Base-by-base conservation (phyloP, 257 asterid genomes). In the Paraleonurus japonicus region DNA sequence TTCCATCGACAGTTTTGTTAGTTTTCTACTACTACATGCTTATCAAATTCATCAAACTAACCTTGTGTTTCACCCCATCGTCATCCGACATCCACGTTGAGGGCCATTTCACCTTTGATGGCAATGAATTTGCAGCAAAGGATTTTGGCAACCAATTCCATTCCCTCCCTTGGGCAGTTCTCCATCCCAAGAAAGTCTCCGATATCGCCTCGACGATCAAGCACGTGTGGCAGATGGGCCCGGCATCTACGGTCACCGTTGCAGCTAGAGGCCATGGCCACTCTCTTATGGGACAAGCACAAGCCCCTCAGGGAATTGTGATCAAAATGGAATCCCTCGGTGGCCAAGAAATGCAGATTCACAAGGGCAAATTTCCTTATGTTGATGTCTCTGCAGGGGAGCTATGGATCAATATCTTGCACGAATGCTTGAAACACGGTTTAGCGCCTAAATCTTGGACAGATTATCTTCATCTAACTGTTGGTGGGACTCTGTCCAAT, bases 401-500 rank as follows among this genome's bases (percentile, higher is more conserved):
- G 73, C 65, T 90, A n/a, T 93, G 98, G 98, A 90, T 90, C 68
- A 83, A 85, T 61, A 78, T 93, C 65, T 55, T 93, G 77, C 80
- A 86, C 58, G 92, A 88, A 75, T 81, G 93, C 71, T 61, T 93
- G 74, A 88, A 85, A 54, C 73, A 75, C 24, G 97, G 95, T 13
- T 55, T 94, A 35, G 90, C 98, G 0, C 98, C 98, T 0, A 91
- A 86, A 75, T 84, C 97, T 20, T 94, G 98, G 98, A 94, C 98
- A 0, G 98, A 94, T 62, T 94, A 94, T 74, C 75, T 94, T 5
- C 98, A 91, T 69, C 84, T 94, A 0, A 89, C 97, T 0, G 96
- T 91, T 19, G 98, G 98, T 1, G 98, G 98, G 23, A 93, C 98
- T 13, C 65, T 93, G 78, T 89, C 97, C 22, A 89, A 93, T 74